Evolutionary conservation across 805 yeast species (phyloP).

Genomic region (Kuraishia floccosa): DNA sequence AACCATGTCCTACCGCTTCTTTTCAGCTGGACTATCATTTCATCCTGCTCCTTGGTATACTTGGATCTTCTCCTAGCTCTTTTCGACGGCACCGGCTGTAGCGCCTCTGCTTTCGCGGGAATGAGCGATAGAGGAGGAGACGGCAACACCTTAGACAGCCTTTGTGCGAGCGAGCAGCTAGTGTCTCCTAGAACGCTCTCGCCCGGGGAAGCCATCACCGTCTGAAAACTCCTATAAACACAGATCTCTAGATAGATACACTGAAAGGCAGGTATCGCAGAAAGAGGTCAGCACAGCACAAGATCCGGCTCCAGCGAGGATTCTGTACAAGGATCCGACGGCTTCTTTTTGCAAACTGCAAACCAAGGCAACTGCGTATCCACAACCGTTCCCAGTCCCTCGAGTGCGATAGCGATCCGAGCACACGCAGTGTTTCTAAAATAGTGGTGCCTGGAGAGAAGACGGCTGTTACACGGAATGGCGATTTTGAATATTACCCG

Average conservation of each 20-base stretch:
- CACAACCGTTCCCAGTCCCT: no score
- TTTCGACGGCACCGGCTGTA: constrained; percentile 29
- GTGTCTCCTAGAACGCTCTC: background rate
- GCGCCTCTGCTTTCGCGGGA: constrained; percentile 29
- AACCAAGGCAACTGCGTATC: no score
- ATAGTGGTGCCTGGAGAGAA: no score
- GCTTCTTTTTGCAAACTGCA: no score
- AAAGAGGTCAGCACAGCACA: no score
- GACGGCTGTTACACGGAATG: no score
- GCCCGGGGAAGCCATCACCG: background rate
- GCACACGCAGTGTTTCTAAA: no score
- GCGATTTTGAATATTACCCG: no score
- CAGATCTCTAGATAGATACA: background rate
- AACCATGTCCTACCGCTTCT: constrained; percentile 59
- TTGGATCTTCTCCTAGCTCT: constrained; percentile 55
- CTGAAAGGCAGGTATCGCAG: no score
- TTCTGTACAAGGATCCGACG: no score
- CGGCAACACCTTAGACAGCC: constrained; percentile 19
- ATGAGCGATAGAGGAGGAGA: constrained; percentile 36
- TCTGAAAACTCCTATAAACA: background rate
- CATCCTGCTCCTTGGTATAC: constrained; percentile 59
- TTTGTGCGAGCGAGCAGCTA: constrained; percentile 5
- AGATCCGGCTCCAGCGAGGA: no score
- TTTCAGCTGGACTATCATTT: constrained; percentile 48
- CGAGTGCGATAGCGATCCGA: no score